A percentile compares a stretch with the other conserved stretches of the same genome.
Evolutionary conservation across 1,284 basidiomycete genomes (phyloP).

Genomic region (Melampsora larici-populina): DNA sequence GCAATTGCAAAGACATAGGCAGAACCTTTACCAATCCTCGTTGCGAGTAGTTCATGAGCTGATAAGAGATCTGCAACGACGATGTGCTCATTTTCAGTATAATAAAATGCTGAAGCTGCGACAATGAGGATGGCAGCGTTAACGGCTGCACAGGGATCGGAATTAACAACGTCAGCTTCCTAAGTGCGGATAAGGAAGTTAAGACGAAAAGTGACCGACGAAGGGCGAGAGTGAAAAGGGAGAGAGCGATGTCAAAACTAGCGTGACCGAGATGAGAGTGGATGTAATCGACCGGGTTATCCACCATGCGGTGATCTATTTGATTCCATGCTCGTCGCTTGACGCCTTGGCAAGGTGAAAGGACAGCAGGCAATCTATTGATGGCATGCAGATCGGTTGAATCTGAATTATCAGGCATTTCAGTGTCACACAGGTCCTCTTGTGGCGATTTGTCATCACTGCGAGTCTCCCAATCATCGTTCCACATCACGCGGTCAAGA

Average conservation of each 20-base stretch:
- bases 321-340: too few relatives aligned
- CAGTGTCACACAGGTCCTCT: not conserved
- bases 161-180: slow-evolving; percentile 39
- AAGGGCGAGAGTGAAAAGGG: slow-evolving; percentile 51
- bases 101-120: slow-evolving; percentile 61
- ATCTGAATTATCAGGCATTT: too few relatives aligned
- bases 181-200: not conserved
- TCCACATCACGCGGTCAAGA: slow-evolving; percentile 7
- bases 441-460: not conserved
- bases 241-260: slow-evolving; percentile 52
- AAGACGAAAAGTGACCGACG: slow-evolving; percentile 20
- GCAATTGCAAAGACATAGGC: slow-evolving; percentile 82
- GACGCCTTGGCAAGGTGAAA: too few relatives aligned
- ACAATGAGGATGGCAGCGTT: slow-evolving; percentile 58
- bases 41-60: slow-evolving; percentile 69
- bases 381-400: too few relatives aligned
- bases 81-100: slow-evolving; percentile 55
- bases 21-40: slow-evolving; percentile 67
- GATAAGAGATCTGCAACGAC: slow-evolving; percentile 72
- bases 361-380: too few relatives aligned
- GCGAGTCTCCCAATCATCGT: not conserved
- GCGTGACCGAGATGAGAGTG: slow-evolving; percentile 49
- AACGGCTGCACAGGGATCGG: slow-evolving; percentile 12
- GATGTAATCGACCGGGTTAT: not conserved
- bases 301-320: not conserved